Conservation (phyloP, 2,329 filamentous ascomycete genomes). For the Fulvia fulva region DNA sequence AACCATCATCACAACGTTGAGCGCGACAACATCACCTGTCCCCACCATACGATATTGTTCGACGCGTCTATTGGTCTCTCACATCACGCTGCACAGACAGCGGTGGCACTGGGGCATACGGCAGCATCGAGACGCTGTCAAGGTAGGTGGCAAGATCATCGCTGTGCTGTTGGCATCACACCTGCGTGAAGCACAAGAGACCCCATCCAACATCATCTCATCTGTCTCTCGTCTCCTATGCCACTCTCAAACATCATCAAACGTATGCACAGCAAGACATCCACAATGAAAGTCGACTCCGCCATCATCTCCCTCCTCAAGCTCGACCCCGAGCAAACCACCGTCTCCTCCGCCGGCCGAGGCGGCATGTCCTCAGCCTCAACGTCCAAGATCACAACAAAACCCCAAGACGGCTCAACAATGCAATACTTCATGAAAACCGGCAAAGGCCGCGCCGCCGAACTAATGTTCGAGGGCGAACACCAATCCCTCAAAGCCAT, state of each 20-base stretch:
- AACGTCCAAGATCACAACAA: slow-evolving; percentile 57
- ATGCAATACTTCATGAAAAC: slow-evolving; percentile 70
- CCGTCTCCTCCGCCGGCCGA: slow-evolving; percentile 58
- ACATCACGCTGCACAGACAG: no score
- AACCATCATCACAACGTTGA: neutral
- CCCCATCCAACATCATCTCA: slow-evolving; percentile 4
- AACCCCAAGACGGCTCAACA: slow-evolving; percentile 46
- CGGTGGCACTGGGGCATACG: neutral
- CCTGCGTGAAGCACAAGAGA: neutral
- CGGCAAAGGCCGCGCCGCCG: slow-evolving; percentile 55
- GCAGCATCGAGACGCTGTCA: neutral
- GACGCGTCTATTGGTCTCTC: neutral
- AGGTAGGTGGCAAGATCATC: neutral
- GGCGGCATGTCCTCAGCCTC: slow-evolving; percentile 62
- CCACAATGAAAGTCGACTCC: slow-evolving; percentile 54
- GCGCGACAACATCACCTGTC: neutral
- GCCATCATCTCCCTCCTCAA: slow-evolving; percentile 59
- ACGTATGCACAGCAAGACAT: slow-evolving; percentile 8
- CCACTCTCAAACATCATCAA: neutral
- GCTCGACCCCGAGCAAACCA: slow-evolving; percentile 53
- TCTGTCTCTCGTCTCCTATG: neutral
- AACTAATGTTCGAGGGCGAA: slow-evolving; percentile 73
- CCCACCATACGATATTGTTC: neutral
- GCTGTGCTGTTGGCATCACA: slow-evolving; percentile 1
- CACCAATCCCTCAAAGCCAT: slow-evolving; percentile 81